These are phyloP conservation scores for Dysphania ambrosioides DNA, from an alignment of 148 eudicot genomes.

Conservation along the genomic window DNA sequence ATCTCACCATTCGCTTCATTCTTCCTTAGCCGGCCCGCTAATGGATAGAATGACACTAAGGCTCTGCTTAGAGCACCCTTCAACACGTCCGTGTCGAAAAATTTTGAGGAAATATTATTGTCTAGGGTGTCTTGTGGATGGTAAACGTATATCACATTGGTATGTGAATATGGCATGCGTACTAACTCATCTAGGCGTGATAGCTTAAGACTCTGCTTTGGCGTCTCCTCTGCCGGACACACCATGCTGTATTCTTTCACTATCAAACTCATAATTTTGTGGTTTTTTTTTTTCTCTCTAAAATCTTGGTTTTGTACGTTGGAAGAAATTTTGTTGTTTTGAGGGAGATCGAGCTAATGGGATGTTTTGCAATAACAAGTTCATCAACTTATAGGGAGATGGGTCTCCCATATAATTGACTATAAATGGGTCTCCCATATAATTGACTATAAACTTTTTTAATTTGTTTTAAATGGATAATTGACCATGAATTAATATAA, in stretches of 20 bases:
- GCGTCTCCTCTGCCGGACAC: background rate
- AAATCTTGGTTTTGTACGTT: no score
- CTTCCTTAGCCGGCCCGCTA: slow-evolving; percentile 22
- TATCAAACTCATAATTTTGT: background rate
- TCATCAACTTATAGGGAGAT: no score
- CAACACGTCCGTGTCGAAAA: background rate
- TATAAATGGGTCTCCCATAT: no score
- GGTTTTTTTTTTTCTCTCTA: background rate
- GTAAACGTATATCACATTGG: background rate
- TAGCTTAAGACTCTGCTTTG: background rate
- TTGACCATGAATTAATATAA: no score
- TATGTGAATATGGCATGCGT: background rate
- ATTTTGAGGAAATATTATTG: background rate
- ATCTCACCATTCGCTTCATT: slow-evolving; percentile 17
- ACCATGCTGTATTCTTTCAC: background rate
- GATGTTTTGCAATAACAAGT: no score
- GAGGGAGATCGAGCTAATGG: no score
- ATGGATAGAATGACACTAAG: slow-evolving; percentile 13
- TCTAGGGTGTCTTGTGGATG: background rate
- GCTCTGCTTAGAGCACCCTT: background rate
- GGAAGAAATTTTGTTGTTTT: no score
- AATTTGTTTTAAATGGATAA: no score
- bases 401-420: no score
- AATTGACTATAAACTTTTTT: no score
- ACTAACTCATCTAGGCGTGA: background rate